These are phyloP conservation scores for Rhodotorula sp. DNA, from an alignment of 1,284 basidiomycete genomes.

Conservation along the genomic window DNA sequence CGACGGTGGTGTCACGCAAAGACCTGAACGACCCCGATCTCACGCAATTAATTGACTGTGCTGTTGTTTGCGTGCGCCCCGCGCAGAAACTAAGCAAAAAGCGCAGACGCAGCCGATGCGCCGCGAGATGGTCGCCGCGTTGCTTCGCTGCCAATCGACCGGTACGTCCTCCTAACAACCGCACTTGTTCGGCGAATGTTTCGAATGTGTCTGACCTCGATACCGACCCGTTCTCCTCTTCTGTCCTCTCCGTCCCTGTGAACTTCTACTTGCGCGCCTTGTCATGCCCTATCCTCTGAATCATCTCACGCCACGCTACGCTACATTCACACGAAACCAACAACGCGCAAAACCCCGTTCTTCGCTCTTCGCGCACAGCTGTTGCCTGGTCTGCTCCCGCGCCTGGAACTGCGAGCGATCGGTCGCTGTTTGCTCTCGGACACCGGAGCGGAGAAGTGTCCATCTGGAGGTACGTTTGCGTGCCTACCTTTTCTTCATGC, in stretches of 20 bases:
- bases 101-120: constrained; percentile 7
- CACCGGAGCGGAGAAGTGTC: constrained; percentile 32
- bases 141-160: constrained; percentile 11
- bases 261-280: no score
- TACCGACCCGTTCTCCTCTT: no score
- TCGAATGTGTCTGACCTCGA: no score
- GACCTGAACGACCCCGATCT: no score
- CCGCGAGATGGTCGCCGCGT: constrained; percentile 2
- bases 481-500: no score
- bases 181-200: no score
- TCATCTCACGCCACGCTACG: not conserved
- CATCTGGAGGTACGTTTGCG: constrained; percentile 26
- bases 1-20: no score
- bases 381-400: constrained; percentile 28
- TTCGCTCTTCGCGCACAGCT: not conserved
- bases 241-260: no score
- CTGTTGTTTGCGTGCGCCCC: no score
- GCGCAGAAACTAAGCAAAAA: not conserved
- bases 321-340: not conserved
- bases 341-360: not conserved
- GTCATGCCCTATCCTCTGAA: no score
- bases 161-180: constrained; percentile 3
- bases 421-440: constrained; percentile 32
- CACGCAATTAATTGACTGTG: no score
- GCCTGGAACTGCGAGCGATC: not conserved